Base-by-base conservation (phyloP, 495 filamentous ascomycete species). In the Aspergillus saccharolyticus region DNA sequence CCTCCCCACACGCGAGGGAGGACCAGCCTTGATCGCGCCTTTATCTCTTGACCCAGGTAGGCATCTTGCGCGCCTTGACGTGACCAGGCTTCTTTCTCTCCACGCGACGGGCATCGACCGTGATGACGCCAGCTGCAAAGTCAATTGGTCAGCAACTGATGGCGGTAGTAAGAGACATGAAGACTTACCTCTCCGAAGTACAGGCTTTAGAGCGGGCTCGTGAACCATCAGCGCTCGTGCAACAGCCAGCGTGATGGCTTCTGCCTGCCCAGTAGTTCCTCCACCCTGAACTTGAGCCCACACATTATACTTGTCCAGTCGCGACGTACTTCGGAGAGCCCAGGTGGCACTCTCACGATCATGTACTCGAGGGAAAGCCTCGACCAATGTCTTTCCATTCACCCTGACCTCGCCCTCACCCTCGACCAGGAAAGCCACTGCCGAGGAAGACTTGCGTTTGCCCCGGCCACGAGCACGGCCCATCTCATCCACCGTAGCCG, bases 41-140 rank as follows among this genome's bases (percentile, higher is more conserved):
- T 75, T 66, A 82, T 63, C 79, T 69, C 84, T 97, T 97, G 78
- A 97, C 93, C 94, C 94, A 99, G 61, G 95, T 80, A 54, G 92
- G 95, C 86, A 90, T 94, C 83, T 99, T 99, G 74, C 94, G 87
- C 44, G 94, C 93, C 80, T 97, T 97, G 71, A 96, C 70, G 62
- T 89, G 87, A 62, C 94, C 94, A 21, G 91, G 83, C 84, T 99
- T 99, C 87, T 99, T 99, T 65, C 94, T 91, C 77, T 99, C 94
- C 58, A 97, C 95, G 53, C 78, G 84, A 71, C 92, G 89, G 43
- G 88, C 83, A 82, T 99, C 92, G 61, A 96, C 87, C 52, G 91
- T 96, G 56, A 97, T 82, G 68, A 85, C 89, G 54, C 94, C 94
- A 68, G 93, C 95, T 98, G 65, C 62, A 62, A 63, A 28, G 39